Base-by-base conservation (phyloP, 768 basidiomycete genomes). In the Calocybe cyanea region DNA sequence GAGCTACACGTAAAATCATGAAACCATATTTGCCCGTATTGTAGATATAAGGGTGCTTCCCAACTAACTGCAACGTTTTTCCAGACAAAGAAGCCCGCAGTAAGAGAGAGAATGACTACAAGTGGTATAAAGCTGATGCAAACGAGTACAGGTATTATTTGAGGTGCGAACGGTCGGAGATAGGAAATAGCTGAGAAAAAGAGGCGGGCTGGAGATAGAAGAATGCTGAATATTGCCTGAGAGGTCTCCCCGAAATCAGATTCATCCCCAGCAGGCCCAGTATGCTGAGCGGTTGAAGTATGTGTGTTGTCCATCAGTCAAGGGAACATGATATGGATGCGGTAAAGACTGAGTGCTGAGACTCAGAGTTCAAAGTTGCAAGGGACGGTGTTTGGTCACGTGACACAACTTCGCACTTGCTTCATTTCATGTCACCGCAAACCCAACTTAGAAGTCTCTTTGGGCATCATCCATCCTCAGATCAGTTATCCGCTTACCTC, bases 1-100 rank as follows among this genome's bases (percentile, higher is more conserved):
- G 43, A 34, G 9, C 18, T 18, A 34, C 14, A 11, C 21, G n/a
- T n/a, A 28, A 28, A 24, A 37, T 20, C n/a, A 23, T n/a, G 19
- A 21, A 38, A 33, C 33, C 15, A 35, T 39, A 35, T 14, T 31
- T 62, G 90, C 89, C 89, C 89, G 53, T 91, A 92, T 69, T 90
- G 87, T 15, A 92, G 69, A 60, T 81, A 79, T 17, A 89, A 49
- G 11, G 81, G 76, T 9, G 75, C 63, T 48, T 82, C 72, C 90
- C 90, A 92, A 24, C 78, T 73, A 4, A 79, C 75, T 10, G 87
- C 83, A 4, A 81, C 70, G 52, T 68, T 85, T 51, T 69, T 79
- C 86, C 88, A 90, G 3, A 92, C 85, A 40, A 81, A 63, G 67
- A 76, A 81, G 2, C 89, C 89, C 7, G 88, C 83, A 49, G 75